A percentile compares a stretch with the other conserved stretches of the same genome.
phyloP scores from a whole-genome alignment of 768 basidiomycete genomes.

The Leccinum variicolor region DNA sequence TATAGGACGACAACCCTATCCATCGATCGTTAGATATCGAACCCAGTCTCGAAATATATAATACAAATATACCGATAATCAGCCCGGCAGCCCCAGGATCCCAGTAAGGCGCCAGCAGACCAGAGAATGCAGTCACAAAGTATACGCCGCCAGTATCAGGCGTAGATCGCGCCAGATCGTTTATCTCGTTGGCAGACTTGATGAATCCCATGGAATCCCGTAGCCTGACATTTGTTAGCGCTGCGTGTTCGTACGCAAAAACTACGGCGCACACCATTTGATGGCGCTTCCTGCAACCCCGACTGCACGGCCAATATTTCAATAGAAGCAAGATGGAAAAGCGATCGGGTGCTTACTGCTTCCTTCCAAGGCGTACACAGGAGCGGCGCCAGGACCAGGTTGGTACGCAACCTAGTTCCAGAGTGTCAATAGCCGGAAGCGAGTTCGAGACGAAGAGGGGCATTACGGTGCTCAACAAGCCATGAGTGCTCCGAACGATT shows the following conservation, averaged over 20 bases:
- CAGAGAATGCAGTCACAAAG: slow-evolving; percentile 96
- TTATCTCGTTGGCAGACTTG: slow-evolving; percentile 76
- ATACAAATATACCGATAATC: slow-evolving; percentile 61
- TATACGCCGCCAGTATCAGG: slow-evolving; percentile 84
- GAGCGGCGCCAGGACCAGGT: slow-evolving; percentile 70
- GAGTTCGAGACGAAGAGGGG: not conserved
- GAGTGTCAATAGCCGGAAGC: not conserved
- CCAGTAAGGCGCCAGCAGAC: slow-evolving; percentile 97
- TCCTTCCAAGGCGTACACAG: slow-evolving; percentile 93
- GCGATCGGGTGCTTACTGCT: slow-evolving; percentile 58
- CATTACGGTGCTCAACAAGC: slow-evolving; percentile 81
- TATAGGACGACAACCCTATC: slow-evolving; percentile 77
- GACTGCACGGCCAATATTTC: slow-evolving; percentile 41
- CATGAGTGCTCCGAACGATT: slow-evolving; percentile 81
- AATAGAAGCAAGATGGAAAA: not conserved
- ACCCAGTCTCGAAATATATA: not conserved
- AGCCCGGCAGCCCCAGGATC: slow-evolving; percentile 87
- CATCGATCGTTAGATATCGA: not conserved
- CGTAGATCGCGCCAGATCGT: slow-evolving; percentile 74
- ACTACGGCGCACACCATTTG: slow-evolving; percentile 59
- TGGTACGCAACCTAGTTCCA: slow-evolving; percentile 77
- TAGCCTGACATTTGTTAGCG: slow-evolving; percentile 46
- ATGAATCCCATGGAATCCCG: slow-evolving; percentile 90
- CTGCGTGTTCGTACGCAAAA: not conserved
- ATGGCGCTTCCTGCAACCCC: slow-evolving; percentile 94